phyloP scores from a whole-genome alignment of 2,329 filamentous ascomycete species.

The Orbilia javanica region DNA sequence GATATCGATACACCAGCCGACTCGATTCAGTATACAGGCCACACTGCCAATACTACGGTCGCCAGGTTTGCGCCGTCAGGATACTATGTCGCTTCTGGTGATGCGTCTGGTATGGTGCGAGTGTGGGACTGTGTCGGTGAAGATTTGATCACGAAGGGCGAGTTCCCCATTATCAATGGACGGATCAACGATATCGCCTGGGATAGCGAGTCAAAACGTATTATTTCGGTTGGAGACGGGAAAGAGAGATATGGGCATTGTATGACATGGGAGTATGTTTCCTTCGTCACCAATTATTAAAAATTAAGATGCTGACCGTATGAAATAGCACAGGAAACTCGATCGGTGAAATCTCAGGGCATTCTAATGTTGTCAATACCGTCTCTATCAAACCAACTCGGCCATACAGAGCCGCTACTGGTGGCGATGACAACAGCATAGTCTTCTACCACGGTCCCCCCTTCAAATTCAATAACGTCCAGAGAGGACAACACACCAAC shows the following conservation, averaged over 20 bases:
- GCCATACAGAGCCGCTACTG: conserved; percentile 90
- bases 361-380: conserved; percentile 89
- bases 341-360: conserved; percentile 92
- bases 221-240: conserved; percentile 95
- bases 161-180: conserved; percentile 93
- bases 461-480: conserved; percentile 94
- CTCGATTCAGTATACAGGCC: conserved; percentile 90
- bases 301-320: neutral
- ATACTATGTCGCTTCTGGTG: conserved; percentile 94
- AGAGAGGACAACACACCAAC: conserved; percentile 80
- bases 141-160: conserved; percentile 86
- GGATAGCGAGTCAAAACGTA: conserved; percentile 95
- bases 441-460: conserved; percentile 94
- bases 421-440: conserved; percentile 87
- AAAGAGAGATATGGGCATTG: conserved; percentile 74
- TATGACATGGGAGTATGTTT: conserved; percentile 52
- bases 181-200: conserved; percentile 96
- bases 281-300: conserved; percentile 71
- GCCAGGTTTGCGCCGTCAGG: conserved; percentile 94
- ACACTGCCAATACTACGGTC: conserved; percentile 89
- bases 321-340: conserved; percentile 92
- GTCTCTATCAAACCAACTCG: conserved; percentile 90
- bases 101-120: conserved; percentile 83
- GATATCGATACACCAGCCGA: conserved; percentile 89
- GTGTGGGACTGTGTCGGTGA: conserved; percentile 88